Conservation (phyloP, 768 basidiomycete genomes). For the Termitomyces sp. region DNA sequence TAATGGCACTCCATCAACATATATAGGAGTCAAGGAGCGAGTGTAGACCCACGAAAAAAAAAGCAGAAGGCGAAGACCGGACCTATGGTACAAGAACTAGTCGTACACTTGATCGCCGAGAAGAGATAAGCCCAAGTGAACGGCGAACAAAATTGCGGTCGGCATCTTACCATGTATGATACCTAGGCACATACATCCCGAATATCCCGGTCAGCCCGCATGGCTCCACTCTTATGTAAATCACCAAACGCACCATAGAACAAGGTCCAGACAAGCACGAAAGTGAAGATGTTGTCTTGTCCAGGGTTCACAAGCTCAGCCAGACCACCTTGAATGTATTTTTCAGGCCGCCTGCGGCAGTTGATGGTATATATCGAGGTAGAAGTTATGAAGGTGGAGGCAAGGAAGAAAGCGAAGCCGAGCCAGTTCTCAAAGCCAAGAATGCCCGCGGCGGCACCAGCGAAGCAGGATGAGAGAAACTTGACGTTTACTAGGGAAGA, state of each 20-base stretch:
- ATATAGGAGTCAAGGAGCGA: neutral
- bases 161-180: slow-evolving; percentile 46
- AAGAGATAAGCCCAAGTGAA: slow-evolving; percentile 4
- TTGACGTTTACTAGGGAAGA: slow-evolving; percentile 62
- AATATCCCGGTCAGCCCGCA: neutral
- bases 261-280: slow-evolving; percentile 90
- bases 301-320: slow-evolving; percentile 77
- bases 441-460: slow-evolving; percentile 85
- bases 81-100: slow-evolving; percentile 11
- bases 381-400: slow-evolving; percentile 66
- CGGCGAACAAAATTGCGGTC: slow-evolving; percentile 2
- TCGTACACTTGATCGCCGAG: slow-evolving; percentile 22
- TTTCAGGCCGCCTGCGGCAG: slow-evolving; percentile 61
- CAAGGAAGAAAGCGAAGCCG: slow-evolving; percentile 78
- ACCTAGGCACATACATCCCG: slow-evolving; percentile 24
- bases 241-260: slow-evolving; percentile 69
- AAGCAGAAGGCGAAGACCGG: neutral
- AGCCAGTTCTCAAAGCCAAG: slow-evolving; percentile 83
- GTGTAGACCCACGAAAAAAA: slow-evolving; percentile 6
- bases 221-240: slow-evolving; percentile 1
- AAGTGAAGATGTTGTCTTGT: slow-evolving; percentile 88
- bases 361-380: slow-evolving; percentile 65
- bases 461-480: slow-evolving; percentile 80
- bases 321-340: slow-evolving; percentile 61
- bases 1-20: slow-evolving; percentile 5